A percentile compares a stretch with the other conserved stretches of the same genome.
Evolutionary conservation across 495 filamentous ascomycete species (phyloP).

Genomic region (Xylaria grammica): DNA sequence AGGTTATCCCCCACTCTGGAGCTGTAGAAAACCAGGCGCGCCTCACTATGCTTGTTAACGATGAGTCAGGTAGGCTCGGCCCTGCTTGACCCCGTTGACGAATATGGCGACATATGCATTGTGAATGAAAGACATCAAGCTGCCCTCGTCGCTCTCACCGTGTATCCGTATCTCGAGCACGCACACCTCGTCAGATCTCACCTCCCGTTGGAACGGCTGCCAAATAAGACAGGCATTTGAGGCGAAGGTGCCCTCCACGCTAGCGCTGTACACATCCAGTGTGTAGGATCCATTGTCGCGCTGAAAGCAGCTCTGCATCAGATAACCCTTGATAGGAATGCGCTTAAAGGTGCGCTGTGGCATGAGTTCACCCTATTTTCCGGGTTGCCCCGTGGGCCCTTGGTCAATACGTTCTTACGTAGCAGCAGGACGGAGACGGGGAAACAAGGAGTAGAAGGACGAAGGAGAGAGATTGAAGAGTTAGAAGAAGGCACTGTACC

Average conservation of each 20-base stretch:
- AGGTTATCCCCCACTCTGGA: background rate
- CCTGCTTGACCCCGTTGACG: background rate
- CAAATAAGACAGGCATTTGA: background rate
- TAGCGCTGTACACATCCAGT: background rate
- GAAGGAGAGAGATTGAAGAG: background rate
- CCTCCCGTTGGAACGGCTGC: background rate
- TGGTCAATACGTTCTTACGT: conserved; percentile 2
- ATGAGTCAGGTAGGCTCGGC: background rate
- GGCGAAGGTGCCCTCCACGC: background rate
- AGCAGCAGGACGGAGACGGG: background rate
- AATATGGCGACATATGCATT: background rate
- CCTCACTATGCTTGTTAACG: background rate
- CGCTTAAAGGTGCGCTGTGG: background rate
- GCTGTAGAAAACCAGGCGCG: background rate
- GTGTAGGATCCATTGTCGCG: background rate
- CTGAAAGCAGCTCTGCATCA: conserved; percentile 1
- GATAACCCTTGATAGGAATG: background rate
- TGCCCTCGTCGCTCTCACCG: background rate
- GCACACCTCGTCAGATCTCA: background rate
- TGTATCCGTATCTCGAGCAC: background rate
- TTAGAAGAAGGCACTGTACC: background rate
- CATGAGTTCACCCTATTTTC: conserved; percentile 1
- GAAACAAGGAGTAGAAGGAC: background rate
- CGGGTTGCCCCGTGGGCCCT: background rate
- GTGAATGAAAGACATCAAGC: background rate